Percentiles rank a stretch among this genome's conserved stretches.
phyloP scores from a whole-genome alignment of 2,329 filamentous ascomycete species.

The Colletotrichum navitas region DNA sequence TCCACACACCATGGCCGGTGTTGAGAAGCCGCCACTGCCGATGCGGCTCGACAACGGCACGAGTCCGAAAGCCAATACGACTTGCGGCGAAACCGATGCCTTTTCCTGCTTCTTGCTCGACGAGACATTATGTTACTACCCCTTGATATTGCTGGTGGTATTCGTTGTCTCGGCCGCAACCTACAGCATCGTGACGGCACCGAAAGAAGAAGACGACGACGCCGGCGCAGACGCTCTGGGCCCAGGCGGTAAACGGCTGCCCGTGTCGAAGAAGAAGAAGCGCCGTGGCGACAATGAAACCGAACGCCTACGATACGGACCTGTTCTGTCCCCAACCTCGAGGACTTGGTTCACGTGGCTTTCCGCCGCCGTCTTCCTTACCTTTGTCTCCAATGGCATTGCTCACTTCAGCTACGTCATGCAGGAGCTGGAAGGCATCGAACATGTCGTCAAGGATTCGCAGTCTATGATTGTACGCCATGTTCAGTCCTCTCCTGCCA shows the following conservation, averaged over 20 bases:
- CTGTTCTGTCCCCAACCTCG: conserved; percentile 62
- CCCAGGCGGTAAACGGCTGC: conserved; percentile 90
- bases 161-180: conserved; percentile 65
- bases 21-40: conserved; percentile 47
- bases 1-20: conserved; percentile 51
- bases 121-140: conserved; percentile 64
- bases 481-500: conserved; percentile 19
- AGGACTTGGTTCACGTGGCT: conserved; percentile 83
- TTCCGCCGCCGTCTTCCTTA: conserved; percentile 76
- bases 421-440: conserved; percentile 30
- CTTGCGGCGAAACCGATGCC: conserved; percentile 34
- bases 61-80: conserved; percentile 17
- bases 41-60: conserved; percentile 25
- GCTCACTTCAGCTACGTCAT: conserved; percentile 53
- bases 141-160: conserved; percentile 63
- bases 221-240: conserved; percentile 69
- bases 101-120: conserved; percentile 53
- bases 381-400: conserved; percentile 80
- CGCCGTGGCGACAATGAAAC: conserved; percentile 50
- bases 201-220: conserved; percentile 60
- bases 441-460: conserved; percentile 31
- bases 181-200: conserved; percentile 66
- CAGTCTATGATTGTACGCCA: conserved; percentile 37
- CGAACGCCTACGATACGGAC: conserved; percentile 53
- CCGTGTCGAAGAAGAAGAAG: conserved; percentile 71